phyloP scores from a whole-genome alignment of 225 moss, liverwort and hornwort species.

The Polytrichum formosum region DNA sequence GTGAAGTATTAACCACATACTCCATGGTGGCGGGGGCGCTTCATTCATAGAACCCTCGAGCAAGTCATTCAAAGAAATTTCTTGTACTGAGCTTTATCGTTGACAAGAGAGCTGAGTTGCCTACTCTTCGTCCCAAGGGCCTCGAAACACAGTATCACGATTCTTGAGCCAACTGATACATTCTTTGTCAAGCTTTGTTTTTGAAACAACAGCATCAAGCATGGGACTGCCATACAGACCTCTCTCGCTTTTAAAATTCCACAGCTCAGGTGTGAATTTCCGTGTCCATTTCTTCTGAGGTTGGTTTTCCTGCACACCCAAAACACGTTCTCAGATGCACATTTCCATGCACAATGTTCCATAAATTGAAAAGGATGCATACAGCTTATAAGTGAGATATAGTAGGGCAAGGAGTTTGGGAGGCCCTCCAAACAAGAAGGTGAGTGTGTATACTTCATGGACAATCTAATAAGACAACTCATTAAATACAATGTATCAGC shows the following conservation, averaged over 20 bases:
- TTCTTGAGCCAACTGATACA: constrained; percentile 82
- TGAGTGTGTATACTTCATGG: too few species aligned
- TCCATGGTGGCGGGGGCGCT: not conserved
- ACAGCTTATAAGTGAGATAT: too few species aligned
- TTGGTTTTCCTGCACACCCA: constrained; percentile 62
- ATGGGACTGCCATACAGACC: constrained; percentile 95
- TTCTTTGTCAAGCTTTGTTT: constrained; percentile 69
- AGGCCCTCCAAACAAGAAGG: too few species aligned
- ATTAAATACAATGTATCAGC: too few species aligned
- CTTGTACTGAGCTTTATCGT: constrained; percentile 23
- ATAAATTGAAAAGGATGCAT: too few species aligned
- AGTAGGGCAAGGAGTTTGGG: too few species aligned
- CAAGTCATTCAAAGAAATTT: constrained; percentile 10
- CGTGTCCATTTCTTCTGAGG: constrained; percentile 95
- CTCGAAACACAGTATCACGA: constrained; percentile 78
- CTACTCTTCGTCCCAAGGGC: constrained; percentile 91
- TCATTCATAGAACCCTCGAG: not conserved
- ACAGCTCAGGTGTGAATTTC: constrained; percentile 78
- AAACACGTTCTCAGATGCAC: not conserved
- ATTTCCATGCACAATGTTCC: not conserved
- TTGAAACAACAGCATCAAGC: constrained; percentile 83
- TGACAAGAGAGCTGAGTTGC: constrained; percentile 11
- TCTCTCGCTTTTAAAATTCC: constrained; percentile 89
- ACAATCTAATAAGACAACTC: too few species aligned
- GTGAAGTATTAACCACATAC: not conserved